These are phyloP conservation scores for Amborella trichopoda DNA, from an alignment of 164 flowering plant genomes.

Conservation along the genomic window DNA sequence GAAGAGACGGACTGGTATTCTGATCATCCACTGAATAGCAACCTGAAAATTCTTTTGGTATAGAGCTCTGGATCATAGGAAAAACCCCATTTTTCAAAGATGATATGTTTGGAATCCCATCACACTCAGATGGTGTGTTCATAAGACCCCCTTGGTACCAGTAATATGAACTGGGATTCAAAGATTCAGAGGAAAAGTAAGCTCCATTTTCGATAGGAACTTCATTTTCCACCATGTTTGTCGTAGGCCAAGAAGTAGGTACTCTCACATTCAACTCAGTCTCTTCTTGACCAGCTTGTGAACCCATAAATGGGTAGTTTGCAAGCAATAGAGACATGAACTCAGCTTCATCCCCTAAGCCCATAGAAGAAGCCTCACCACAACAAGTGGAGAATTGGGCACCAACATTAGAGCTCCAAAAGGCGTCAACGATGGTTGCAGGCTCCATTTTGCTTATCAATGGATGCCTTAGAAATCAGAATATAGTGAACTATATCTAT, in stretches of 20 bases:
- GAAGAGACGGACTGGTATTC: constrained; percentile 6
- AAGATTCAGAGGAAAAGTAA: constrained; percentile 12
- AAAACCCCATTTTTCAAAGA: constrained; percentile 11
- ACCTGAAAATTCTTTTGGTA: constrained; percentile 20
- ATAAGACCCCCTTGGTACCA: constrained; percentile 16
- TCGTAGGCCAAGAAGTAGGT: constrained; percentile 14
- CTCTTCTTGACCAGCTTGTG: constrained; percentile 11
- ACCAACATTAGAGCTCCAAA: constrained; percentile 10
- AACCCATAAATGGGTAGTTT: constrained; percentile 13
- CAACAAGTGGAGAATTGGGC: constrained; percentile 33
- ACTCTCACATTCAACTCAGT: no score
- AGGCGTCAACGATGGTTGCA: neutral
- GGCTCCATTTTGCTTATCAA: constrained; percentile 35
- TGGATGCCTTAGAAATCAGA: neutral
- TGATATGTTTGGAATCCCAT: constrained; percentile 14
- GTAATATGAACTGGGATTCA: constrained; percentile 10
- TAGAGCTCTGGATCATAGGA: constrained; percentile 5
- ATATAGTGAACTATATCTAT: neutral
- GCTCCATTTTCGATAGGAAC: constrained; percentile 9
- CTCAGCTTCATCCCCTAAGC: constrained; percentile 43
- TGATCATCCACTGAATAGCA: constrained; percentile 18
- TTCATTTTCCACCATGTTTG: constrained; percentile 7
- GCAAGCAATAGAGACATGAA: constrained; percentile 59
- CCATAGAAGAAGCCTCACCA: constrained; percentile 27
- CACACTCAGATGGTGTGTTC: constrained; percentile 11